Percentiles rank a stretch among this genome's conserved stretches.
Evolutionary conservation across 2,329 filamentous ascomycete species (phyloP).

Genomic region (Penicillium brevicompactum): DNA sequence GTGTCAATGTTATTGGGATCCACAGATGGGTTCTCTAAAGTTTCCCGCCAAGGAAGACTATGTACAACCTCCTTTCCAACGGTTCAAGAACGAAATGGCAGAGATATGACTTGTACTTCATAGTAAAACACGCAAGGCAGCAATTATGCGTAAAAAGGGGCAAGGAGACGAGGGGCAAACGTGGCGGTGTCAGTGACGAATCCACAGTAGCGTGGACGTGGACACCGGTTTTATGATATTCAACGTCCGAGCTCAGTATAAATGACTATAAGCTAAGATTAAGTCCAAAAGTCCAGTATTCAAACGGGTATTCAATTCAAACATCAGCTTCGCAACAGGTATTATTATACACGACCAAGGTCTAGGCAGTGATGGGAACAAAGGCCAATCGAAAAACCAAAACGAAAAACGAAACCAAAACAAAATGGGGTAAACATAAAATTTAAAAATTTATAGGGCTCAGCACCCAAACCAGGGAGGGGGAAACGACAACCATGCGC

Average conservation of each 20-base stretch:
- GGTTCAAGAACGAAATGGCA: neutral
- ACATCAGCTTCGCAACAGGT: constrained; percentile 11
- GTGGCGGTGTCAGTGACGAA: constrained; percentile 13
- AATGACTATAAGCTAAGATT: too few species aligned
- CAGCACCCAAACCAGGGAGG: constrained; percentile 2
- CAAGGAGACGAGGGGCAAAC: constrained; percentile 11
- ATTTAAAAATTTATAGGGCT: constrained; percentile 13
- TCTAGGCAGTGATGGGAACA: constrained; percentile 15
- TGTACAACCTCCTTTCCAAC: neutral
- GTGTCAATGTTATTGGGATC: neutral
- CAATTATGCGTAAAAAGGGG: neutral
- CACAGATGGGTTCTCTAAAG: neutral
- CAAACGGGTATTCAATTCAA: constrained; percentile 25
- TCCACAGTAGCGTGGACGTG: constrained; percentile 4
- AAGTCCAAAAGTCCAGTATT: neutral
- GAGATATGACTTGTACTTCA: too few species aligned
- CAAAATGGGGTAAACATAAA: neutral
- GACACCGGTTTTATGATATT: neutral
- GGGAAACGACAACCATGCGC: constrained; percentile 18
- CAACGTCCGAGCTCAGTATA: neutral
- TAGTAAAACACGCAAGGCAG: neutral
- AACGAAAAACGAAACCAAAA: constrained; percentile 5
- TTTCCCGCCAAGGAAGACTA: neutral
- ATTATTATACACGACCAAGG: constrained; percentile 29
- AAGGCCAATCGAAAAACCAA: neutral